Base-by-base conservation (phyloP, 331 rosid genomes). In the Pyrus hybrid region DNA sequence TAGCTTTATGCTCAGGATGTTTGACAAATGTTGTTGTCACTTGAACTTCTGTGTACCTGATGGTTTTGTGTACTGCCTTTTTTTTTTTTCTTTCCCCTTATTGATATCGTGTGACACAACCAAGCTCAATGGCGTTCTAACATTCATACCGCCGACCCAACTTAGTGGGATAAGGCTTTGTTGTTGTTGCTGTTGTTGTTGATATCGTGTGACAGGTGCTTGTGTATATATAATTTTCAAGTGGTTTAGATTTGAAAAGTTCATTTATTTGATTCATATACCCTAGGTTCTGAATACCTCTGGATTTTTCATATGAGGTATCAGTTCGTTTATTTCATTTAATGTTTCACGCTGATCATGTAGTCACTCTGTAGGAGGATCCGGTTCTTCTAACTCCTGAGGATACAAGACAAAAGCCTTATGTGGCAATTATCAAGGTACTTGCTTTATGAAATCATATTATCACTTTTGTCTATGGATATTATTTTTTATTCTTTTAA, bases 361-460 rank as follows among this genome's bases (percentile, higher is more conserved):
- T 73, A 69, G 74, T 80, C 25, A 70, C 74, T 79, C 68, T 67
- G 67, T 83, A 94, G 97, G 99, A 90, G 90, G 99, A 92, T 74
- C 96, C 99, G 26, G 99, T 94, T 64, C 96, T 94, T 83, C 88
- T 94, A 9, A 82, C 63, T 23, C 97, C 97, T 0, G 93, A 92
- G 85, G 87, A 85, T 66, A 83, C 57, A 63, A 60, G 62, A 10
- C 93, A 92, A 68, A 92, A 94, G 79, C 99, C 99, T 6, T 94
- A 92, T 57, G 97, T 92, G 23, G 99, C 97, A 51, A 94, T 94
- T 79, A 89, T 90, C 20, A 90, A 94, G 97, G 99, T 90, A 76
- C 70, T 10, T 73, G 63, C 67, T 70, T 63, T 70, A 8, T 13
- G 72, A 70, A 75, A 13, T 63, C 14, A 37, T 43, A 13, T 37